phyloP scores from a whole-genome alignment of 2,329 filamentous ascomycete genomes.

The Waltergamsia citrina region DNA sequence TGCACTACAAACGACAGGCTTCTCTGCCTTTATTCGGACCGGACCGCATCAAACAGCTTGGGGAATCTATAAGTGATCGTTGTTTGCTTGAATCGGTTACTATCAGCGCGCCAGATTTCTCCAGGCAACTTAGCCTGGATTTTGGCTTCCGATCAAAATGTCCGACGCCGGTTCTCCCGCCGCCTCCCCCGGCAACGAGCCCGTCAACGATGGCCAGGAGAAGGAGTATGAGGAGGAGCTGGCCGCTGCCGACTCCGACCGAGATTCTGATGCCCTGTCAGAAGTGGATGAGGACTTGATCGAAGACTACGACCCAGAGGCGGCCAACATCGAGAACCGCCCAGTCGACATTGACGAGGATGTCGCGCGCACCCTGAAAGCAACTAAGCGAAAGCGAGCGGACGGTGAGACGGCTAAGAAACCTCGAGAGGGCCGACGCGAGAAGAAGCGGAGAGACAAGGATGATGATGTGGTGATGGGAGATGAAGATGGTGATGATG shows the following conservation, averaged over 20 bases:
- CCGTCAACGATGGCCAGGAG: conserved; percentile 30
- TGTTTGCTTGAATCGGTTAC: too few relatives aligned
- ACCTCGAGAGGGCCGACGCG: conserved; percentile 62
- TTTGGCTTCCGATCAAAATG: too few relatives aligned
- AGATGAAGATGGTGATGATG: conserved; percentile 35
- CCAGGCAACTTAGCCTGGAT: not conserved
- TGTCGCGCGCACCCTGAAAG: conserved; percentile 52
- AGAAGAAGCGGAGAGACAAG: conserved; percentile 49
- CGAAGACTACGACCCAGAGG: conserved; percentile 58
- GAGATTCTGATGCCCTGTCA: conserved; percentile 51
- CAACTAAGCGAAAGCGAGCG: conserved; percentile 54
- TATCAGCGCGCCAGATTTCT: too few relatives aligned
- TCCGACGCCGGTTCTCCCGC: conserved; percentile 36
- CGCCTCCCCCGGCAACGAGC: conserved; percentile 24
- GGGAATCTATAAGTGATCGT: too few relatives aligned
- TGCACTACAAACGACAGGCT: too few relatives aligned
- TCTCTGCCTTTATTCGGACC: too few relatives aligned
- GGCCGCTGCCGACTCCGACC: conserved; percentile 36
- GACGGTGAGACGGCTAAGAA: conserved; percentile 60
- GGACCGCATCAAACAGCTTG: too few relatives aligned
- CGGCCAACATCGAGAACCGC: conserved; percentile 52
- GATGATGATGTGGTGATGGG: conserved; percentile 39
- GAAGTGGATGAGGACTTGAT: conserved; percentile 64
- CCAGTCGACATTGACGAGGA: conserved; percentile 61
- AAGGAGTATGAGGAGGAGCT: conserved; percentile 29